Base-by-base conservation (phyloP, 441 rosid species). In the Pelargonium cotyledonis region DNA sequence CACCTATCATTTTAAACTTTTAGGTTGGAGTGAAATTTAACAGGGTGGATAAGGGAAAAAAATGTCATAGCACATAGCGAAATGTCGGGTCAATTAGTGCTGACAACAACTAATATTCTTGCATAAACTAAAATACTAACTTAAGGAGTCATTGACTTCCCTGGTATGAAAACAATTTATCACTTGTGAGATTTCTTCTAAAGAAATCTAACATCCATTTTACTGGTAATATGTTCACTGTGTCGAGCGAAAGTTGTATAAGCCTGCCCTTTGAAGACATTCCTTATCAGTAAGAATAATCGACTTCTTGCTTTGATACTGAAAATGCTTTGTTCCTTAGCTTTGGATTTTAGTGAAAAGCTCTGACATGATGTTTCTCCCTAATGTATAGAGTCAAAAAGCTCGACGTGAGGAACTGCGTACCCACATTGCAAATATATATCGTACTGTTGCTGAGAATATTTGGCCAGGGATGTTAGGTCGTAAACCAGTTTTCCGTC, bases 391-490 rank as follows among this genome's bases (percentile, higher is more conserved):
- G 96, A 85, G 87, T 80, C 98, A 91, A 76, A 95, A 89, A 81
- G 83, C 86, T 76, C 98, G 99, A 49, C 92, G 98, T 64, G 99
- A 95, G 76, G 99, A 95, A 78, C 92, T 95, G 64, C 96, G 96
- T 49, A 77, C 78, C 53, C 95, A 90, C 77, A 84, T 92, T 58
- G 96, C 98, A 41, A 92, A 84, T 80, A 95, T 92, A 74, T 95
- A 89, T 74, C 94, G 95, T 35, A 87, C 87, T 60, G 83, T 89
- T 66, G 84, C 98, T 74, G 99, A 95, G 82, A 89, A 85, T 78
- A 83, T 95, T 77, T 95, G 99, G 99, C 99, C 98, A 66, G 96
- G 98, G 70, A 84, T 85, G 89, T 81, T 95, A 81, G 82, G 81
- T 70, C 95, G 92, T 70, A 92, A 92, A 74, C 94, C 90, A 11